Evolutionary conservation across 495 filamentous ascomycete species (phyloP).

Genomic region (Penicillium arizonense): DNA sequence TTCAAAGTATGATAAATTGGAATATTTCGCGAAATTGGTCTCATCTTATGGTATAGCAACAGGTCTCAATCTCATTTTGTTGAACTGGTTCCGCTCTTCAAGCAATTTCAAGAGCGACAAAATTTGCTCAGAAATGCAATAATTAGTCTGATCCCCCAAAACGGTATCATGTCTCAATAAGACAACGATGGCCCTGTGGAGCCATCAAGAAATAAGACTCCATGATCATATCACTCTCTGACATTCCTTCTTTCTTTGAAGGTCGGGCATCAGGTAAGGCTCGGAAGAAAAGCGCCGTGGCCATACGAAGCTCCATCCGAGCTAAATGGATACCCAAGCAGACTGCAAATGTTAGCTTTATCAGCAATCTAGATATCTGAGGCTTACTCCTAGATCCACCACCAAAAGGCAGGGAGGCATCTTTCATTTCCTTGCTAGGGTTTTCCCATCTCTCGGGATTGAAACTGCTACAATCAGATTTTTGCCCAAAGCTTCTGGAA

Average conservation of each 20-base stretch:
- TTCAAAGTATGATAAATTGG: too few species aligned
- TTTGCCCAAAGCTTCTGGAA: background rate
- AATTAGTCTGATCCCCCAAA: background rate
- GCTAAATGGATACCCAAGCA: constrained; percentile 40
- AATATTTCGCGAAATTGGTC: too few species aligned
- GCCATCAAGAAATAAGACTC: constrained; percentile 41
- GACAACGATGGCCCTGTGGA: constrained; percentile 43
- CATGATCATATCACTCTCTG: constrained; percentile 42
- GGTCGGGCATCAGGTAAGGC: constrained; percentile 24
- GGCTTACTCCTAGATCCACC: constrained; percentile 43
- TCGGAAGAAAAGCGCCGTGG: constrained; percentile 32
- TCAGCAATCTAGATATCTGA: background rate
- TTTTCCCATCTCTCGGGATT: constrained; percentile 41
- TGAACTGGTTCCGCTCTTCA: too few species aligned
- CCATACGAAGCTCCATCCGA: constrained; percentile 34
- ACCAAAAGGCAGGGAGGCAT: constrained; percentile 53
- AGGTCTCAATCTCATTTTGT: too few species aligned
- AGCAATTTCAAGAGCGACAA: too few species aligned
- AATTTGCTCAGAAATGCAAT: background rate
- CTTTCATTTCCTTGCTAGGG: constrained; percentile 50
- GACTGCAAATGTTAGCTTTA: constrained; percentile 22
- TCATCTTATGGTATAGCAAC: too few species aligned
- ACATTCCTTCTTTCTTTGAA: constrained; percentile 38
- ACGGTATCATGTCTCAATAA: constrained; percentile 33
- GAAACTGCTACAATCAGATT: constrained; percentile 26